Percentiles rank a stretch among this genome's conserved stretches.
Evolutionary conservation across 2,329 filamentous ascomycete species (phyloP).

Genomic region (Botrytis elliptica): DNA sequence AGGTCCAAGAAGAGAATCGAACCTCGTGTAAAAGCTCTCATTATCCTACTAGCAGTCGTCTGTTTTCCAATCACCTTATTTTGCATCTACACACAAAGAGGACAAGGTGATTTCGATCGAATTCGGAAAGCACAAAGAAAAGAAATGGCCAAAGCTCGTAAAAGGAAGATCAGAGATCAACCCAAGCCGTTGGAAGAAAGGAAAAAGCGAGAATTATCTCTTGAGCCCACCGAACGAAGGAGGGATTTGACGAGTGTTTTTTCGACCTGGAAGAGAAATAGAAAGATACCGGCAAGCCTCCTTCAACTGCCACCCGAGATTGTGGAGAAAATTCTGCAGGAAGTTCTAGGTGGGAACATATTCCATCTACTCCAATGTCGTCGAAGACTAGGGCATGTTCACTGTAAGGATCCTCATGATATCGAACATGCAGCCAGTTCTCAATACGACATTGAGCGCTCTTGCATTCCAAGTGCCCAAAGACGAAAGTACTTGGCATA

Average conservation of each 20-base stretch:
- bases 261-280: background rate
- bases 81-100: background rate
- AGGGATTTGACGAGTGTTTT: background rate
- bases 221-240: background rate
- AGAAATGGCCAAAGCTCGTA: background rate
- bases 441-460: background rate
- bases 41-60: background rate
- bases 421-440: background rate
- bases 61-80: background rate
- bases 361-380: slow-evolving; percentile 10
- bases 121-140: background rate
- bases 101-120: background rate
- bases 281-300: background rate
- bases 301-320: background rate
- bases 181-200: background rate
- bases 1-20: too few relatives aligned
- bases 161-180: background rate
- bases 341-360: background rate
- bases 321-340: background rate
- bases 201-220: slow-evolving; percentile 1
- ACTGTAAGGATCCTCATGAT: slow-evolving; percentile 2
- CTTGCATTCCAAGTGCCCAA: background rate
- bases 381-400: background rate
- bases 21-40: too few relatives aligned
- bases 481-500: background rate